Base-by-base conservation (phyloP, 2,329 filamentous ascomycete genomes). In the Aspergillus fumigatiaffinis region DNA sequence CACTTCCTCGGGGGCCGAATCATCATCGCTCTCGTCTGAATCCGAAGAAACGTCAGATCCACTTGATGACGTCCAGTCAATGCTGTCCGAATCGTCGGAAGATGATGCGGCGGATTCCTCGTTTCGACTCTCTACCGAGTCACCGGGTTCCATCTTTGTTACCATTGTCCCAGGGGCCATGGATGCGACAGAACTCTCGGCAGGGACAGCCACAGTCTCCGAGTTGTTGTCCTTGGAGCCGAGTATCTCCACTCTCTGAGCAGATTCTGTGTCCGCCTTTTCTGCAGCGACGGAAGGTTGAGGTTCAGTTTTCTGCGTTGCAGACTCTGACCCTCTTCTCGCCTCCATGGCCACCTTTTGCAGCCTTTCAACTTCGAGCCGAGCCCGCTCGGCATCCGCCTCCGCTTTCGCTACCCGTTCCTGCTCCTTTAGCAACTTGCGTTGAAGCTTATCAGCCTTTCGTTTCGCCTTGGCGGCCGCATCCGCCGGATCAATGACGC, bases 381-480 rank as follows among this genome's bases (percentile, higher is more conserved):
- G 71, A 56, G 73, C 73, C 52, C 68, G 71, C 50, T 74, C 71
- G 3, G 74, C 74, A 59, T 76, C 71, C 0, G 75, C 76, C 58
- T 80, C 76, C 6, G 77, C 78, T 62, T 76, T 76, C 44, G 74
- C 75, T 48, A 77, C 71, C 44, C 71, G 70, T 61, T 73, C 76
- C 71, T 91, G 87, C 59, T 90, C 87, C 71, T 87, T 89, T 66
- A 87, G 82, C 49, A 91, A 80, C 55, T 73, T 76, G 57, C 69
- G 71, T 28, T 70, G 70, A 32, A 77, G 66, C 56, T 72, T 78
- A 49, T 78, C 76, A 4, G 76, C 74, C 58, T 74, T 75, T 44
- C 67, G 63, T 55, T 74, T 74, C 12, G 74, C 71, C 57, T 73
- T 74, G 38, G 64, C 65, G 0, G 69, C 73, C 4, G 68, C 71